Base-by-base conservation (phyloP, 2,329 filamentous ascomycete species). In the Fusarium camptoceras region DNA sequence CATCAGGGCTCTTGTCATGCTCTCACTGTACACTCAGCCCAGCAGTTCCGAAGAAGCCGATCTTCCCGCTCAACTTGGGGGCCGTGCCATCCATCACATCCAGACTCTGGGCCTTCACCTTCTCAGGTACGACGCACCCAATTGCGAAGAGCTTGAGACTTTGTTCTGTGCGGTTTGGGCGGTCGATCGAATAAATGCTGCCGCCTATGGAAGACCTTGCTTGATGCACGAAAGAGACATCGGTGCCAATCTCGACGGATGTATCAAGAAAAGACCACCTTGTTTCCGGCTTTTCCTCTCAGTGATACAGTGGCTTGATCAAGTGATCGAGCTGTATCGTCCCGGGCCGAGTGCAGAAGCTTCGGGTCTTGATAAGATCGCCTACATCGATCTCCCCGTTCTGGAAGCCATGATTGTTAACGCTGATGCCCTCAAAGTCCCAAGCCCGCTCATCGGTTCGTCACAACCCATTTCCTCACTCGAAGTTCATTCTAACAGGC, bases 161-260 rank as follows among this genome's bases (percentile, higher is more conserved):
- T 71, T 89, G 4, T 88, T 89, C 46, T 89, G 87, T 70, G 86
- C 84, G 9, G 79, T 89, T 1, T 90, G 87, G 87, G 87, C 87
- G 0, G 75, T 91, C 3, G 89, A 91, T 72, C 82, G 87, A 16
- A 81, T 91, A 44, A 87, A 87, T 49, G 83, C 87, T 1, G 85
- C 88, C 0, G 83, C 88, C n/a, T 86, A 89, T 60, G 88, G 88
- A 8, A 81, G 88, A 2, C 86, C 89, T 0, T 84, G 86, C 47
- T 75, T 89, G 25, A 85, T 91, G 59, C 88, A 91, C 66, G 87
- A 89, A 68, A 79, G 86, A 50, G 89, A 91, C 67, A 82, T 89
- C 28, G 85, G 87, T 9, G 84, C 84, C 55, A 82, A 87, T 60
- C 66, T 89, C 0, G 83, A 86, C 0, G 80, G 81, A 1, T 86